Evolutionary conservation across 2,329 filamentous ascomycete species (phyloP), one percentile per base, ranked within the genome.

Genomic region (Rutstroemia sydowiana): DNA sequence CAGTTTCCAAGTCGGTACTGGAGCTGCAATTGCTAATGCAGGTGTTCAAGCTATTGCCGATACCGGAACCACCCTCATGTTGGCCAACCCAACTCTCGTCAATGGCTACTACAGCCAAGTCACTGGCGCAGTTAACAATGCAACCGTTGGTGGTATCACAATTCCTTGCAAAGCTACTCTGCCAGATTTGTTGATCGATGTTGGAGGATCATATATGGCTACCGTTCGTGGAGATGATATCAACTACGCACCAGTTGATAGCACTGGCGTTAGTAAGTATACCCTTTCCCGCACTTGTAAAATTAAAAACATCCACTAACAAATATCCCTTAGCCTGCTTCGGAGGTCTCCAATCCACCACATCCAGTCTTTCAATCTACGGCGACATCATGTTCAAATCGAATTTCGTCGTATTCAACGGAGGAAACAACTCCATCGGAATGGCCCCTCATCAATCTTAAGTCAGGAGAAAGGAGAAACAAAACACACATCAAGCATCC

Each of bases 331-430:
- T 46, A 77, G 74, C 72, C 51, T 88, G 84, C 71, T 87, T 84
- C 59, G 84, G 83, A 54, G 84, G 82, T 59, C 69, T 88, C 16
- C 84, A 88, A 69, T 73, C 76, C 30, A 79, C 77, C 43, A 71
- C 74, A 1, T 70, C 70, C 13, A 68, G 70, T 26, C 66, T 85
- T 34, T 78, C 82, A 67, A 82, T 88, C 63, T 81, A 77, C 61
- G 78, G 79, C 16, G 78, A 81, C 61, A 75, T 81, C 60, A 75
- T 82, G 63, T 81, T 82, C 70, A 81, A 81, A 70, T 77, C 75
- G 30, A 75, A 80, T 62, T 80, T 79, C 59, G 75, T 81, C 21
- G 77, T 71, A 14, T 81, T 81, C 63, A 75, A 80, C 63, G 73
- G 70, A 31, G 77, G 75, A 41, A 78, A 80, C 67, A 76, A 73